phyloP scores from a whole-genome alignment of 768 basidiomycete genomes.

The Basidioascus undulatus region DNA sequence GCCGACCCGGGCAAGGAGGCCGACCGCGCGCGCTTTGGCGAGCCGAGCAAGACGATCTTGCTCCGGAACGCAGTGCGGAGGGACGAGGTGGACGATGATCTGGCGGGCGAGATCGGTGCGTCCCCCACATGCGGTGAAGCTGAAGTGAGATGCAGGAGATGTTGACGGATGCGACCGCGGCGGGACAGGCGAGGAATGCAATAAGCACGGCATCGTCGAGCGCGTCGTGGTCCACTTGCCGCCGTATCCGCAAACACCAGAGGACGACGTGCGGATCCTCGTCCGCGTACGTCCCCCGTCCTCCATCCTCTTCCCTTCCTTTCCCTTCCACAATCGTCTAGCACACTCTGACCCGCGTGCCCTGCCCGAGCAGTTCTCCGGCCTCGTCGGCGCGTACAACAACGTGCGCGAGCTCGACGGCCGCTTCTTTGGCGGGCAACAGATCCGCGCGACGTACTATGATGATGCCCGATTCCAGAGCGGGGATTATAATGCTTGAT shows the following conservation, averaged over 20 bases:
- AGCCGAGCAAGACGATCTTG: constrained; percentile 72
- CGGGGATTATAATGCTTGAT: too few species aligned
- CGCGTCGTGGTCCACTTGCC: constrained; percentile 64
- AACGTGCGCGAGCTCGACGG: constrained; percentile 80
- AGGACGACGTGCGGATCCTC: constrained; percentile 70
- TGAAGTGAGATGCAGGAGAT: too few species aligned
- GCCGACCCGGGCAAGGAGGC: constrained; percentile 53
- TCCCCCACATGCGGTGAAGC: too few species aligned
- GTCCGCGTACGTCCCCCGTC: too few species aligned
- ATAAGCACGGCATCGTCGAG: constrained; percentile 79
- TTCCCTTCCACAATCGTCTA: too few species aligned
- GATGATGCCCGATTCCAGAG: too few species aligned
- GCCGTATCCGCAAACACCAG: constrained; percentile 28
- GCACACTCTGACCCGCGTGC: too few species aligned
- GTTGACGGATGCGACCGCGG: too few species aligned
- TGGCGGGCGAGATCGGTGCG: constrained; percentile 68
- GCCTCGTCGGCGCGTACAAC: constrained; percentile 83
- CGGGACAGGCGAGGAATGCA: constrained; percentile 72
- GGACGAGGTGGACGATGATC: constrained; percentile 61
- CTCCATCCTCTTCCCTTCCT: too few species aligned
- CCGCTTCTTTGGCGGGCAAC: constrained; percentile 65
- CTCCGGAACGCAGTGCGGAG: constrained; percentile 67
- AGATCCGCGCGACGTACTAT: constrained; percentile 59
- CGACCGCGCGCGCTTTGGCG: constrained; percentile 58
- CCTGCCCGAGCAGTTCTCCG: constrained; percentile 67